These are phyloP conservation scores for Yamadazyma sp. DNA, from an alignment of 1,139 yeast species.

Conservation along the genomic window DNA sequence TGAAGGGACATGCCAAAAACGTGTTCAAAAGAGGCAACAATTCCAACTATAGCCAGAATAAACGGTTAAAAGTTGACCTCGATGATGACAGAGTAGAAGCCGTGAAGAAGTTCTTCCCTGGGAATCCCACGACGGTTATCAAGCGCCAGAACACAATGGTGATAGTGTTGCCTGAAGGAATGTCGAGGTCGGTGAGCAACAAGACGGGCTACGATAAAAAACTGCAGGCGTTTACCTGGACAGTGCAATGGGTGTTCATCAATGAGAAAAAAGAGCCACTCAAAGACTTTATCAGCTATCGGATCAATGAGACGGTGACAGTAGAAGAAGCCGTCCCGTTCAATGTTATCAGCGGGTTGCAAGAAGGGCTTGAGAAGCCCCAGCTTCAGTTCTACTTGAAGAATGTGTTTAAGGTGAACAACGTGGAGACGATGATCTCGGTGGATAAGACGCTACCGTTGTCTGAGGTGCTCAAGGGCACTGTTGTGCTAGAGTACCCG, in stretches of 20 bases:
- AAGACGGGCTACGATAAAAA: constrained; percentile 75
- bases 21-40: constrained; percentile 32
- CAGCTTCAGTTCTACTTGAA: constrained; percentile 32
- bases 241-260: constrained; percentile 69
- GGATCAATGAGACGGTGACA: constrained; percentile 40
- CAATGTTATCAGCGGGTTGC: constrained; percentile 20
- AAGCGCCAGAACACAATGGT: constrained; percentile 42
- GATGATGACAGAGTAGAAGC: constrained; percentile 26
- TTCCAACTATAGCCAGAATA: constrained; percentile 17
- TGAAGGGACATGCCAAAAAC: constrained; percentile 34
- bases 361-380: constrained; percentile 18
- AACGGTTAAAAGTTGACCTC: constrained; percentile 23
- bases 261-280: constrained; percentile 22
- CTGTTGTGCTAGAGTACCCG: constrained; percentile 75
- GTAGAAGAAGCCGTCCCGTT: constrained; percentile 43
- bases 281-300: constrained; percentile 42
- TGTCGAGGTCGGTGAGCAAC: constrained; percentile 67
- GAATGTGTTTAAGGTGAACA: constrained; percentile 23
- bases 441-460: constrained; percentile 25
- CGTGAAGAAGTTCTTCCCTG: constrained; percentile 25
- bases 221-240: constrained; percentile 68
- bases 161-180: constrained; percentile 64
- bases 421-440: constrained; percentile 21
- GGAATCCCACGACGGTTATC: constrained; percentile 23
- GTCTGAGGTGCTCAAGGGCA: constrained; percentile 50